Percentiles rank a stretch among this genome's conserved stretches.
Evolutionary conservation across 148 eudicot genomes (phyloP).

Genomic region (Fallopia convolvulus): DNA sequence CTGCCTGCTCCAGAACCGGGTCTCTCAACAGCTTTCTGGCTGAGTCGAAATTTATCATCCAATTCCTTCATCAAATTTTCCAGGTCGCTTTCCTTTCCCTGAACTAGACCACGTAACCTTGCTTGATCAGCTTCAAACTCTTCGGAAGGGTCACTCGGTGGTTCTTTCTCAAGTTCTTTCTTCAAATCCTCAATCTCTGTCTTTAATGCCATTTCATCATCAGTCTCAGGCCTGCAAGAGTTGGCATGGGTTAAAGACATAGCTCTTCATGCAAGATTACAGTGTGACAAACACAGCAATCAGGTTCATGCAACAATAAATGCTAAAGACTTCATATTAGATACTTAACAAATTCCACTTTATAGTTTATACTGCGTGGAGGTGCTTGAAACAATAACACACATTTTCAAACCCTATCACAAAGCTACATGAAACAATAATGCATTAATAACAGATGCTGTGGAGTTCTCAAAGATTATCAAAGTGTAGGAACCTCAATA

Average conservation of each 20-base stretch:
- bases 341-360: not conserved
- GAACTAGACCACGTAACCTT: conserved; percentile 31
- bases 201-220: conserved; percentile 37
- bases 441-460: not conserved
- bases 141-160: conserved; percentile 25
- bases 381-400: not conserved
- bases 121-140: conserved; percentile 33
- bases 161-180: conserved; percentile 37
- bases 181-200: conserved; percentile 28
- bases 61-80: conserved; percentile 54
- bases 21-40: conserved; percentile 54
- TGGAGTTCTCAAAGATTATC: not conserved
- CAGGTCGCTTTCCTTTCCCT: conserved; percentile 48
- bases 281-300: not conserved
- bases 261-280: no score
- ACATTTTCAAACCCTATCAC: not conserved
- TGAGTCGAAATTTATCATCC: conserved; percentile 74
- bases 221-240: conserved; percentile 36
- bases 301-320: not conserved
- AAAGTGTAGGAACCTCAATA: not conserved
- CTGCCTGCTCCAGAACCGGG: conserved; percentile 74
- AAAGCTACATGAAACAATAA: not conserved
- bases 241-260: not conserved
- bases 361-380: not conserved
- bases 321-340: not conserved